These are phyloP conservation scores for Candolleomyces efflorescens DNA, from an alignment of 768 basidiomycete species.

Conservation along the genomic window DNA sequence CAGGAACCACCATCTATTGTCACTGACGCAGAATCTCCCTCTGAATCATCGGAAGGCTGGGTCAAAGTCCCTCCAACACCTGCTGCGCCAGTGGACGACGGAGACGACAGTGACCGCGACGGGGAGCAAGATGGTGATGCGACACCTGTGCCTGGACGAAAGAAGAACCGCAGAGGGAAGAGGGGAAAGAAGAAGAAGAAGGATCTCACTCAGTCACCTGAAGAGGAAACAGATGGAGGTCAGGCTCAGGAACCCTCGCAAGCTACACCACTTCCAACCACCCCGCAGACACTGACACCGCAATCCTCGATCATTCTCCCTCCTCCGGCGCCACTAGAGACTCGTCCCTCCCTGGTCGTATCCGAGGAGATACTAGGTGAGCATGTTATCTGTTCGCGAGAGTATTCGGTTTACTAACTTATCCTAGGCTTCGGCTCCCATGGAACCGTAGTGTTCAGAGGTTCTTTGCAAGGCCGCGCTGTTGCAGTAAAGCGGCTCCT, in stretches of 20 bases:
- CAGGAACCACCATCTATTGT: not conserved
- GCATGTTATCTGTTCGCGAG: slow-evolving; percentile 11
- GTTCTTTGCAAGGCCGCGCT: slow-evolving; percentile 93
- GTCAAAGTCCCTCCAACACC: not conserved
- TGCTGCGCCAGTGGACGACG: slow-evolving; percentile 32
- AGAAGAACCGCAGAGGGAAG: slow-evolving; percentile 45
- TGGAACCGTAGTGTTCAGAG: slow-evolving; percentile 93
- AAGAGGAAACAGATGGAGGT: slow-evolving; percentile 21
- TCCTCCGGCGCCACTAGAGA: slow-evolving; percentile 20
- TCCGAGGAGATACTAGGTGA: slow-evolving; percentile 74
- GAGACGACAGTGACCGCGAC: slow-evolving; percentile 61
- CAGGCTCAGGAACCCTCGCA: not conserved
- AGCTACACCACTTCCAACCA: not conserved
- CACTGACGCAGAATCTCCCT: not conserved
- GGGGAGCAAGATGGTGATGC: slow-evolving; percentile 22
- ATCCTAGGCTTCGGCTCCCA: slow-evolving; percentile 86
- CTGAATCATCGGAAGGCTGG: not conserved
- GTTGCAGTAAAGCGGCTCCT: slow-evolving; percentile 98
- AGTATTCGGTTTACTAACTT: not conserved
- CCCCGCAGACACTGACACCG: not conserved
- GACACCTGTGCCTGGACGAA: slow-evolving; percentile 41
- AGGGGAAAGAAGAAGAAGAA: slow-evolving; percentile 52
- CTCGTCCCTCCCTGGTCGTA: slow-evolving; percentile 55
- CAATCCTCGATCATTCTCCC: slow-evolving; percentile 13
- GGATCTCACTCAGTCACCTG: slow-evolving; percentile 27